Percentiles rank a stretch among this genome's conserved stretches.
phyloP scores from a whole-genome alignment of 1,139 yeast genomes.

The Taiozyma sp. region DNA sequence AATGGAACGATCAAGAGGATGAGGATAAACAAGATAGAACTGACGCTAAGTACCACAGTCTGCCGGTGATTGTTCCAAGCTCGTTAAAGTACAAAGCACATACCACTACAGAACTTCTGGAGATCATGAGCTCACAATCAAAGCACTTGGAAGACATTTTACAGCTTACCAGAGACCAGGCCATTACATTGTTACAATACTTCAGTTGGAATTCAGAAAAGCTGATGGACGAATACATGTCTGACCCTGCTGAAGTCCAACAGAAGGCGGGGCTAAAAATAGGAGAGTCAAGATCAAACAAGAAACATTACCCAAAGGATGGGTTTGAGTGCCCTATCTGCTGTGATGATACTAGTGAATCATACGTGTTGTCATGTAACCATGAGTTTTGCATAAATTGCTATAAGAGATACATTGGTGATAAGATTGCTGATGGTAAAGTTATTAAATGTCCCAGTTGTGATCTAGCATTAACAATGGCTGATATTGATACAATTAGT shows the following conservation, averaged over 20 bases:
- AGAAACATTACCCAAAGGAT: constrained; percentile 22
- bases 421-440: constrained; percentile 47
- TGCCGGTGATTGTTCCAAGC: not conserved
- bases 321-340: constrained; percentile 61
- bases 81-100: constrained; percentile 17
- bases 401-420: constrained; percentile 54
- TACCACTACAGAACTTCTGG: constrained; percentile 18
- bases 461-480: constrained; percentile 28
- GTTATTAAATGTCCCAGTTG: constrained; percentile 64
- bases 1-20: constrained; percentile 47
- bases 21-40: constrained; percentile 9
- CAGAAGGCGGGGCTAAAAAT: constrained; percentile 39
- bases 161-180: constrained; percentile 34
- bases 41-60: constrained; percentile 3
- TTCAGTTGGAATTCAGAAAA: constrained; percentile 75
- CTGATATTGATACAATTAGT: constrained; percentile 31
- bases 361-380: constrained; percentile 59
- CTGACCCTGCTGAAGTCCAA: constrained; percentile 41
- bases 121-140: constrained; percentile 13
- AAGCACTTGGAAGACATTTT: constrained; percentile 28
- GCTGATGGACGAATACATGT: constrained; percentile 64
- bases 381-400: constrained; percentile 71
- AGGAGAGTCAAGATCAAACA: constrained; percentile 7
- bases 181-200: constrained; percentile 50
- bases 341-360: constrained; percentile 46